Base-by-base conservation (phyloP, 2,329 filamentous ascomycete genomes). In the Phyllosticta ampelicida region DNA sequence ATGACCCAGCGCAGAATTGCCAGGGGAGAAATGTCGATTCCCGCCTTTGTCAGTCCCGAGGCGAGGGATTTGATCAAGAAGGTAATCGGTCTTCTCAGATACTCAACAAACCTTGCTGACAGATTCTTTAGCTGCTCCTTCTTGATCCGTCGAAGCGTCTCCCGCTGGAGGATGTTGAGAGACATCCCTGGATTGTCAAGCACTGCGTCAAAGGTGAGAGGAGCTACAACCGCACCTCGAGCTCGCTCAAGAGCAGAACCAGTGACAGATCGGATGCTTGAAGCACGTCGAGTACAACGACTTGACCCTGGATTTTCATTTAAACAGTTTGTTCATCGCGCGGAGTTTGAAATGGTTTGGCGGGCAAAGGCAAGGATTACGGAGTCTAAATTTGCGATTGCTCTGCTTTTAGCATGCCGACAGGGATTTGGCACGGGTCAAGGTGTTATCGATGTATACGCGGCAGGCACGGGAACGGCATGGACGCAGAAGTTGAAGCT, bases 111-210 rank as follows among this genome's bases (percentile, higher is more conserved):
- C 48, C 2, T 9, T 53, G 21, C 53, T 53, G 44, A 59, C 63
- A 64, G 53, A 20, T 29, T 20, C 36, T 54, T 36, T 53, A 48
- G 66, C 58, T 72, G 88, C 82, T 99, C 50, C 90, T 96, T 19
- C 80, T 97, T 58, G 90, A 97, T 68, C 94, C 94, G 0, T 90
- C 95, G 68, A 96, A 96, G 79, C 81, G 94, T 63, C 88, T 99
- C 65, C 83, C 90, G 3, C 82, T 99, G 10, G 90, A 96, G 16
- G 86, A 95, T 60, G 87, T 97, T 44, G 86, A 92, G 72, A 80
- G 80, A 55, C 94, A 97, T 71, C 92, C 94, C 18, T 99, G 94
- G 94, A 96, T 99, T 67, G 72, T 96, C 65, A 97, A 96, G 78
- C 89, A 97, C 73, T 97, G 92, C 71, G 80, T 86, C 50, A 65